Base-by-base conservation (phyloP, 768 basidiomycete genomes). In the Auriscalpium orientale region DNA sequence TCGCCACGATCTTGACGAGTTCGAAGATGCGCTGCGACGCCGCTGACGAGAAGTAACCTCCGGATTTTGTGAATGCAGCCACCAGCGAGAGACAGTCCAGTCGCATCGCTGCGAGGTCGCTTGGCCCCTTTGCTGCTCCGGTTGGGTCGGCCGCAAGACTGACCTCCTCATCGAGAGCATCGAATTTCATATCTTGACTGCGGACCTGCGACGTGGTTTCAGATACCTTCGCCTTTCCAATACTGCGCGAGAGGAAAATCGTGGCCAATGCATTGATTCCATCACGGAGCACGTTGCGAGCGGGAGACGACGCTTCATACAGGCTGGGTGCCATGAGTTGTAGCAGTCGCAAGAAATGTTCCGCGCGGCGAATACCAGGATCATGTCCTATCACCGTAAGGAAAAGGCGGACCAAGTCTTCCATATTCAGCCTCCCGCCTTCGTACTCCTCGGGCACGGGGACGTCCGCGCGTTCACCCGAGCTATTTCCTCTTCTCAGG, bases 341-440 rank as follows among this genome's bases (percentile, higher is more conserved):
- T 16, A 91, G 72, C 28, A 87, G 71, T 5, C 76, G 75, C 44
- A 91, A 70, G 69, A 90, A 90, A 53, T 84, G 76, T 59, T 89
- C 80, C 2, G 88, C 84, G 20, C 88, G 82, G 21, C 79, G 68
- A 48, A 83, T 83, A 5, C 78, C 74, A 15, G 84, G 76, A 65
- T 89, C 84, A 60, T 89, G 84, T 7, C 87, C 88, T 53, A 91
- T 87, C 56, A 91, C 84, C 1, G 89, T 91, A 34, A 90, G 74
- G 65, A 89, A 82, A 8, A 91, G 74, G 15, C 83, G 79, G 33
- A 88, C 80, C 22, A 89, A 74, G 63, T 90, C 75, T 57, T 85
- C 84, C 63, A 85, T 72, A 18, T 73, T 73, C 13, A 91, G 74
- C 3, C 74, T 70, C 56, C 74, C 75, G 18, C 76, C 72, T 65